Conservation (phyloP, 2,329 filamentous ascomycete genomes). For the Colletotrichum sidae region DNA sequence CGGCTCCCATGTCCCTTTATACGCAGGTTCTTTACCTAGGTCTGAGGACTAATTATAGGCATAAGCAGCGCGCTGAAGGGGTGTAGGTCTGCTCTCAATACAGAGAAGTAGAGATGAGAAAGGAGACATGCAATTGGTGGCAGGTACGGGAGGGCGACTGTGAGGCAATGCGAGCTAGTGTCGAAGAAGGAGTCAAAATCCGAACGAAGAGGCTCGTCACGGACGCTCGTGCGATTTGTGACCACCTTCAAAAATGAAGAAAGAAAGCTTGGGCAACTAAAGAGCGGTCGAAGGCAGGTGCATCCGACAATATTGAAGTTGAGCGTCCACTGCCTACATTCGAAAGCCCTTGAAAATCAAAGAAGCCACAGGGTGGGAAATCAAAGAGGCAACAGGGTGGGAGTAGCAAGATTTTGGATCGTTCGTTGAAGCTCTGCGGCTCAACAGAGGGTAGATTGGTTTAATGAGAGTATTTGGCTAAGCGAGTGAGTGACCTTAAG, state of each 20-base stretch:
- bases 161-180: no score
- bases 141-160: no score
- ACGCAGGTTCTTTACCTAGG: not conserved
- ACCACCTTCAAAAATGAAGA: no score
- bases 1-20: constrained; percentile 12
- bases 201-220: not conserved
- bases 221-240: not conserved
- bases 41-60: not conserved
- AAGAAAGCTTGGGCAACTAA: no score
- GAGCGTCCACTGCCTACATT: no score
- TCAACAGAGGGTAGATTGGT: constrained; percentile 34
- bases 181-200: no score
- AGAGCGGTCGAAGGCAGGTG: no score
- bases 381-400: not conserved
- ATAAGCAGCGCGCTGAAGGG: no score
- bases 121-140: no score
- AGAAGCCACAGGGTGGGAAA: constrained; percentile 9
- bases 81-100: no score
- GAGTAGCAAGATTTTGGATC: not conserved
- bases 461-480: constrained; percentile 23
- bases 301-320: no score
- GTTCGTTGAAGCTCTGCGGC: constrained; percentile 10
- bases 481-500: constrained; percentile 2
- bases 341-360: constrained; percentile 4
- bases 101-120: no score